Evolutionary conservation across 768 basidiomycete genomes (phyloP).

Genomic region (Mycena leptocephala): DNA sequence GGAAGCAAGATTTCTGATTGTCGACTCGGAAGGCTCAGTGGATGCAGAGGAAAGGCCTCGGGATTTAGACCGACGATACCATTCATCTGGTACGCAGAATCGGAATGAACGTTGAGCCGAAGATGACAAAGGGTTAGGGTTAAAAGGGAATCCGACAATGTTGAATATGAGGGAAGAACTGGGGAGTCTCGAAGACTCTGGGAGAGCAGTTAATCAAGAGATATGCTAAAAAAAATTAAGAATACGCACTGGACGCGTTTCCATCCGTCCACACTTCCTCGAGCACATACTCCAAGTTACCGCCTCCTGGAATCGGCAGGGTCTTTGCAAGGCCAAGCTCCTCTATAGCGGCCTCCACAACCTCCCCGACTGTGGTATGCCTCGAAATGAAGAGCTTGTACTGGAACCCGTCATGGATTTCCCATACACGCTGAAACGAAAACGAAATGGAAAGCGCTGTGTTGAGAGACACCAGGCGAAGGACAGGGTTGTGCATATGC

Average conservation of each 20-base stretch:
- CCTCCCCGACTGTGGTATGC: conserved; percentile 68
- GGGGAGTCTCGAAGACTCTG: conserved; percentile 65
- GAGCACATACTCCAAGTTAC: conserved; percentile 79
- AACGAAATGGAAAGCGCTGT: conserved; percentile 69
- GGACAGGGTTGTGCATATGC: conserved; percentile 74
- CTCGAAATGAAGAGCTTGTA: conserved; percentile 79
- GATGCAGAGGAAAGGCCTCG: conserved; percentile 65
- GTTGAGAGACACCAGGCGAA: conserved; percentile 84
- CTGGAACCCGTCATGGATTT: conserved; percentile 81
- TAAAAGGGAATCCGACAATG: conserved; percentile 58
- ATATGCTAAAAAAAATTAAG: background rate
- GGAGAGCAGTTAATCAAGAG: conserved; percentile 24
- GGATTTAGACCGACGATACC: conserved; percentile 82
- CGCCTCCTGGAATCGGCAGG: conserved; percentile 78
- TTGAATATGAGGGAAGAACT: conserved; percentile 58
- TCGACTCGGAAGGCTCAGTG: conserved; percentile 66
- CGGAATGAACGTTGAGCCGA: conserved; percentile 64
- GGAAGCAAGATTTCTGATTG: conserved; percentile 64
- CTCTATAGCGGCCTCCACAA: conserved; percentile 66
- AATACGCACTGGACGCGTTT: conserved; percentile 68
- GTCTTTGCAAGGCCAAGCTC: conserved; percentile 82
- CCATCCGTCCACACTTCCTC: conserved; percentile 78
- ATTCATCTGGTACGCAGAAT: conserved; percentile 85
- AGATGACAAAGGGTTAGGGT: conserved; percentile 59
- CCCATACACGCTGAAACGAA: conserved; percentile 79